phyloP scores from a whole-genome alignment of 2,329 filamentous ascomycete genomes.

The Thyridium curvatum region DNA sequence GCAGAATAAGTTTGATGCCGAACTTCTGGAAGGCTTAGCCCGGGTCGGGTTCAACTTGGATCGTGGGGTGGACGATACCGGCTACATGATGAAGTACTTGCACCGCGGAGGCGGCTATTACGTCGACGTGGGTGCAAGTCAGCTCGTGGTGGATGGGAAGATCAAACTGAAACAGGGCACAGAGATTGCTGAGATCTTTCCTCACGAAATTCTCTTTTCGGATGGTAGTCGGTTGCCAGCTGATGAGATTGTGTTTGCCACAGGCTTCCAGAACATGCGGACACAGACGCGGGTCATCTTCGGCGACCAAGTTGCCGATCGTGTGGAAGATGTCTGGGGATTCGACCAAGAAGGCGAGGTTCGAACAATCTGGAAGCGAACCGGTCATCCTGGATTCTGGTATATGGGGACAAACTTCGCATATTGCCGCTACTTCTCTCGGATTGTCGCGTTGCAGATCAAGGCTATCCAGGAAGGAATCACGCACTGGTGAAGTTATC shows the following conservation, averaged over 20 bases:
- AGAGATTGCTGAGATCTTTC: slow-evolving; percentile 38
- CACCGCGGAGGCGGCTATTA: slow-evolving; percentile 57
- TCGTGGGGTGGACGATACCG: slow-evolving; percentile 44
- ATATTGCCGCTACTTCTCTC: slow-evolving; percentile 54
- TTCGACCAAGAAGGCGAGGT: slow-evolving; percentile 51
- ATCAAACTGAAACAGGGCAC: slow-evolving; percentile 48
- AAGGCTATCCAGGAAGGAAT: slow-evolving; percentile 31
- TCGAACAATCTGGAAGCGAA: slow-evolving; percentile 50
- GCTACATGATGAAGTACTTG: slow-evolving; percentile 53
- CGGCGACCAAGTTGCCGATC: slow-evolving; percentile 53
- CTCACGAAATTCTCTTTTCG: slow-evolving; percentile 30
- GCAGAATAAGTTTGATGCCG: slow-evolving; percentile 26
- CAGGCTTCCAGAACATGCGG: slow-evolving; percentile 60
- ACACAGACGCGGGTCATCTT: slow-evolving; percentile 54
- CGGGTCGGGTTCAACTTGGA: slow-evolving; percentile 54
- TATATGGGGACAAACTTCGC: slow-evolving; percentile 60
- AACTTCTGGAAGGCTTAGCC: slow-evolving; percentile 39
- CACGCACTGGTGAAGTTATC: background rate
- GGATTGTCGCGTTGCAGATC: slow-evolving; percentile 44
- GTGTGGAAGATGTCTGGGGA: slow-evolving; percentile 54
- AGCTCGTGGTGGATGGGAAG: slow-evolving; percentile 48
- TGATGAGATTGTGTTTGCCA: slow-evolving; percentile 51
- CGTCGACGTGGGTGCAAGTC: slow-evolving; percentile 47
- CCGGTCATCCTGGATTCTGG: slow-evolving; percentile 59
- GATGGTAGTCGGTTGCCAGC: slow-evolving; percentile 45